These are phyloP conservation scores for Ustanciosporium gigantosporum DNA, from an alignment of 1,284 basidiomycete genomes.

Conservation along the genomic window DNA sequence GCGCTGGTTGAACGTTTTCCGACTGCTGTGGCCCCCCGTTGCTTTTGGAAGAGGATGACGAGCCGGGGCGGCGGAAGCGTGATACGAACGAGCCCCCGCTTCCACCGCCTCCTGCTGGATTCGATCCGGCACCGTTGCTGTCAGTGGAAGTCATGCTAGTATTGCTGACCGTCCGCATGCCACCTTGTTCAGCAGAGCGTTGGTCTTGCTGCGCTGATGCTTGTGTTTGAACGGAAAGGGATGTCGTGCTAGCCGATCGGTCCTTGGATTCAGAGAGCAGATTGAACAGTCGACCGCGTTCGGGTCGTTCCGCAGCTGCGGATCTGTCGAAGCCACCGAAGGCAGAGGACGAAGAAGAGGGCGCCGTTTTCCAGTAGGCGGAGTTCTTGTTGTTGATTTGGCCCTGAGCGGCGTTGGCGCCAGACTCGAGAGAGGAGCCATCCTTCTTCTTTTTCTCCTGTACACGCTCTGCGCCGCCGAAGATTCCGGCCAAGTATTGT, in stretches of 20 bases:
- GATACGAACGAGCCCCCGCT: slow-evolving; percentile 27
- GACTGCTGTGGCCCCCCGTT: background rate
- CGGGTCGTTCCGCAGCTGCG: background rate
- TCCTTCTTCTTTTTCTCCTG: slow-evolving; percentile 11
- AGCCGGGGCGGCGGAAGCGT: slow-evolving; percentile 34
- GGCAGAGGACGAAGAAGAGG: no score
- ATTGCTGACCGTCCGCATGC: background rate
- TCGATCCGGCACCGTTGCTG: no score
- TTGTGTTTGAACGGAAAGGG: background rate
- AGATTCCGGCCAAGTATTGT: slow-evolving; percentile 44
- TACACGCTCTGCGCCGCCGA: slow-evolving; percentile 31
- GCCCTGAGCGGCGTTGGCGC: background rate
- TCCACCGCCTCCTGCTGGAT: no score
- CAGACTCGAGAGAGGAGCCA: no score
- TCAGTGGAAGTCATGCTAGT: slow-evolving; percentile 6
- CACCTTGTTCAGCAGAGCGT: slow-evolving; percentile 2
- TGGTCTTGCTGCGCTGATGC: slow-evolving; percentile 7
- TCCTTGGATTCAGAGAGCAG: background rate
- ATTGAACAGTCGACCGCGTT: background rate
- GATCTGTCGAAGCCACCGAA: no score
- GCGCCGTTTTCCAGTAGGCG: no score
- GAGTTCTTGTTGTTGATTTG: background rate
- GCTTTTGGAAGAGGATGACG: slow-evolving; percentile 19
- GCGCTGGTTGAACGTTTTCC: no score
- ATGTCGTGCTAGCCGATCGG: background rate